Base-by-base conservation (phyloP, 106 monocot genomes). In the Dendrobium catenatum region DNA sequence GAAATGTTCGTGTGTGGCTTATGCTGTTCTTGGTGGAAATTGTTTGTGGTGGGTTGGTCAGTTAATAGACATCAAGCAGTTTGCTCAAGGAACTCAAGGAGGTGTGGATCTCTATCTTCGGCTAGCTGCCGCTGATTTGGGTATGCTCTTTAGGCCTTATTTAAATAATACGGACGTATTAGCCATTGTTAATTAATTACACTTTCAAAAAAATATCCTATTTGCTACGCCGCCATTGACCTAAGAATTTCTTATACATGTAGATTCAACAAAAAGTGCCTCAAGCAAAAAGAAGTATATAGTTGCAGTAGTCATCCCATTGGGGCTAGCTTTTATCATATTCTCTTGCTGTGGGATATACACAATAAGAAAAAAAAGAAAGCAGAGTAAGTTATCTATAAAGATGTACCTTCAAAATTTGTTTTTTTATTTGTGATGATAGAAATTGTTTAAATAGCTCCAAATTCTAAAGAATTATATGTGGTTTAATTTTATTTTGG, bases 1-100 rank as follows among this genome's bases (percentile, higher is more conserved):
- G 42, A 43, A 81, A 42, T 81, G 81, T 42, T 75, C 74, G 6
- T 81, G 81, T 19, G 58, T 26, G n/a, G 81, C 75, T 10, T 81
- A 56, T 27, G 55, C 22, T 4, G 44, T 61, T 20, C 47, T 56
- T 3, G 59, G 81, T 3, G 75, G 75, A 20, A 48, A 56, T 18
- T 81, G 81, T 9, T 4, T 81, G 10, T 72, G 22, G 41, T 81
- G 75, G 74, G 41, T 3, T 2, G 75, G 42, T 2, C 26, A 75
- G 19, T 22, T 80, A 16, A 19, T 80, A 1, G 80, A 80, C 27
- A 72, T 80, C 20, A 33, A 43, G 24, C 55, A 80, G 73, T 72
- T 80, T 41, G 72, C 31, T 4, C 3, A 27, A 7, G 17, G 48
- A 16, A 26, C 70, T 4, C n/a, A 17, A 9, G 55, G 48, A 10